Conservation (phyloP, 139 green algal genomes). For the Axilococcus clingmanii region DNA sequence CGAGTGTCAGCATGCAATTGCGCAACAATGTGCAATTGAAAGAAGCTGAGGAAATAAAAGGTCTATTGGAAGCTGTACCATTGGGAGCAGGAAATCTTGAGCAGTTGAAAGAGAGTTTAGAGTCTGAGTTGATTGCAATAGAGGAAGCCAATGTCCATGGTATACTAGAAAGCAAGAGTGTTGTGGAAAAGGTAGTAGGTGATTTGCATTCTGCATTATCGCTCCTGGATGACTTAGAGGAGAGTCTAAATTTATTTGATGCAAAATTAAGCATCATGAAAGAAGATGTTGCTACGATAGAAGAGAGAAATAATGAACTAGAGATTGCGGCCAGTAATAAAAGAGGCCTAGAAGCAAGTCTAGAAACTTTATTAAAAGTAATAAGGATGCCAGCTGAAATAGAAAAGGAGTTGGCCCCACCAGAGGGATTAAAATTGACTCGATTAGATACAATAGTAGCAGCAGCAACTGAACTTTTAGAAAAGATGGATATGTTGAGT, state of each 20-base stretch:
- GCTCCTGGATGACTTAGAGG: slow-evolving; percentile 42
- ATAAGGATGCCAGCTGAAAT: slow-evolving; percentile 20
- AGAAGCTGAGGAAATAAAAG: not conserved
- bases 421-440: not conserved
- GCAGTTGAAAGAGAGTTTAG: slow-evolving; percentile 29
- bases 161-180: slow-evolving; percentile 27
- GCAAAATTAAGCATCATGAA: slow-evolving; percentile 38
- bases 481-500: no score
- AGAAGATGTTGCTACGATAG: slow-evolving; percentile 31
- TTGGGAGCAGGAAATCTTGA: slow-evolving; percentile 32
- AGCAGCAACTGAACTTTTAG: not conserved
- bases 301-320: slow-evolving; percentile 44
- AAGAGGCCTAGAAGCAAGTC: slow-evolving; percentile 21
- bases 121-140: slow-evolving; percentile 32
- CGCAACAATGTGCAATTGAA: not conserved
- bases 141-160: slow-evolving; percentile 42
- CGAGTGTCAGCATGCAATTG: slow-evolving; percentile 7
- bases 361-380: slow-evolving; percentile 28
- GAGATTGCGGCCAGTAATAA: slow-evolving; percentile 41
- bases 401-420: slow-evolving; percentile 13
- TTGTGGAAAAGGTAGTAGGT: slow-evolving; percentile 18
- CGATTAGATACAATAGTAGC: not conserved
- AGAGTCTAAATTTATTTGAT: slow-evolving; percentile 38
- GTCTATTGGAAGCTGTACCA: slow-evolving; percentile 37
- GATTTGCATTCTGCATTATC: slow-evolving; percentile 13